Percentiles rank a stretch among this genome's conserved stretches.
These are phyloP conservation scores for Globisporangium ultimum DNA, from an alignment of 352 stramenopile species.

Conservation along the genomic window DNA sequence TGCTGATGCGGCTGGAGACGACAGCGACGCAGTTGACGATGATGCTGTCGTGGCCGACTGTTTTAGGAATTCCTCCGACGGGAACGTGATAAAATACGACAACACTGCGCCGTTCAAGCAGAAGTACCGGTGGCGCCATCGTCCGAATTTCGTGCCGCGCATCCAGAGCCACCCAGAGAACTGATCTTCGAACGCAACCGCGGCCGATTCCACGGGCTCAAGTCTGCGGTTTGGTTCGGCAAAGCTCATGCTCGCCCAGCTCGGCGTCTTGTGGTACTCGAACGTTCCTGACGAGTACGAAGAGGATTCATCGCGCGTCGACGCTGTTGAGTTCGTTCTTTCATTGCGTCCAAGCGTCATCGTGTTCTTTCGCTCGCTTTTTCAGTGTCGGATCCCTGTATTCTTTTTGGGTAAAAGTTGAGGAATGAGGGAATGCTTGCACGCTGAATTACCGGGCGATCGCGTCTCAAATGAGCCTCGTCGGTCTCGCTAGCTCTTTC, in stretches of 20 bases:
- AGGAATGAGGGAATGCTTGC: background rate
- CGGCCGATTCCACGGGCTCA: conserved; percentile 36
- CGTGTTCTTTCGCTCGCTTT: background rate
- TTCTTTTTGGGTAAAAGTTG: background rate
- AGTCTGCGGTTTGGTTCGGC: conserved; percentile 29
- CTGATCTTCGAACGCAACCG: conserved; percentile 54
- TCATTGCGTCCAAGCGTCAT: conserved; percentile 2
- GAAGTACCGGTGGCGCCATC: conserved; percentile 77
- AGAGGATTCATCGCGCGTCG: background rate
- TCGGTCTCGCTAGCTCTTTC: no score
- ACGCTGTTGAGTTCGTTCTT: background rate
- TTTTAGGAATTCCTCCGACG: conserved; percentile 58
- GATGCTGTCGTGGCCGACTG: conserved; percentile 25
- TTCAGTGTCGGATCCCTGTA: background rate
- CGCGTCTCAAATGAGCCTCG: no score
- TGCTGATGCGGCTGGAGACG: background rate
- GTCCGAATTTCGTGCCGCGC: conserved; percentile 46
- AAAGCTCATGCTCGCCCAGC: conserved; percentile 28
- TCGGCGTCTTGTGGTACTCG: conserved; percentile 14
- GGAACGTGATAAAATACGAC: conserved; percentile 44
- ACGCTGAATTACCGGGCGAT: no score
- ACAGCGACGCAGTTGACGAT: conserved; percentile 14
- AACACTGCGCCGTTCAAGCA: conserved; percentile 65
- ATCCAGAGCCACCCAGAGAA: conserved; percentile 85
- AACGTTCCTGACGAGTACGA: background rate